A percentile compares a stretch with the other conserved stretches of the same genome.
phyloP scores from a whole-genome alignment of 2,329 filamentous ascomycete species.

The Trichophyton schoenleinii region DNA sequence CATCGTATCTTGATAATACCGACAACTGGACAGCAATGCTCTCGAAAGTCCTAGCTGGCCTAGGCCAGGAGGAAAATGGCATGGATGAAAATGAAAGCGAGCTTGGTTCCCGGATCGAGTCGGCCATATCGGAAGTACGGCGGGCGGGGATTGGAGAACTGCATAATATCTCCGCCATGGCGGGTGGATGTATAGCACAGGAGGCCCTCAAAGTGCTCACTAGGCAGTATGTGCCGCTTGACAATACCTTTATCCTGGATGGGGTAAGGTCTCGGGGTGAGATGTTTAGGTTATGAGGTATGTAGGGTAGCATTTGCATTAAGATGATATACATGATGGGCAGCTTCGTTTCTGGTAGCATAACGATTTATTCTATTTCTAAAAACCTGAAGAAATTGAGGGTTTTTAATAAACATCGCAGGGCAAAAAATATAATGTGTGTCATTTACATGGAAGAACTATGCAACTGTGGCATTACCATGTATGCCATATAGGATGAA shows the following conservation, averaged over 20 bases:
- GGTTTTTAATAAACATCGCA: too few relatives aligned
- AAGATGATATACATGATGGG: not conserved
- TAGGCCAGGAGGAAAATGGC: constrained; percentile 29
- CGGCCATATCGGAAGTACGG: constrained; percentile 54
- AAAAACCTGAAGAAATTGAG: too few relatives aligned
- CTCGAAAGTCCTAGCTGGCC: constrained; percentile 3
- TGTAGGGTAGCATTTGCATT: not conserved
- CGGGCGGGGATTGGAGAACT: constrained; percentile 74
- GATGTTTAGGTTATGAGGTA: constrained; percentile 37
- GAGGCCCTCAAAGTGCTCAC: constrained; percentile 76
- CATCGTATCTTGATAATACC: constrained; percentile 23
- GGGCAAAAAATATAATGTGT: too few relatives aligned
- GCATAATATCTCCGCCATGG: constrained; percentile 80
- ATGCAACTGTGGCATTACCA: too few relatives aligned
- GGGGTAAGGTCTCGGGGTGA: constrained; percentile 45
- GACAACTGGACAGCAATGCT: constrained; percentile 19
- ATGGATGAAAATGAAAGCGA: constrained; percentile 29
- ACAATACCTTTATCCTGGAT: constrained; percentile 53
- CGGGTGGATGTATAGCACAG: constrained; percentile 89
- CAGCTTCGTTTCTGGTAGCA: not conserved
- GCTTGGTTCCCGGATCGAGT: constrained; percentile 37
- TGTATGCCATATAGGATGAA: not conserved
- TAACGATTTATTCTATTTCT: too few relatives aligned
- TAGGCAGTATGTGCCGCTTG: constrained; percentile 52
- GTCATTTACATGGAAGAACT: too few relatives aligned